These are phyloP conservation scores for Pleurotus salmoneostramineus DNA, from an alignment of 768 basidiomycete genomes.

Conservation along the genomic window DNA sequence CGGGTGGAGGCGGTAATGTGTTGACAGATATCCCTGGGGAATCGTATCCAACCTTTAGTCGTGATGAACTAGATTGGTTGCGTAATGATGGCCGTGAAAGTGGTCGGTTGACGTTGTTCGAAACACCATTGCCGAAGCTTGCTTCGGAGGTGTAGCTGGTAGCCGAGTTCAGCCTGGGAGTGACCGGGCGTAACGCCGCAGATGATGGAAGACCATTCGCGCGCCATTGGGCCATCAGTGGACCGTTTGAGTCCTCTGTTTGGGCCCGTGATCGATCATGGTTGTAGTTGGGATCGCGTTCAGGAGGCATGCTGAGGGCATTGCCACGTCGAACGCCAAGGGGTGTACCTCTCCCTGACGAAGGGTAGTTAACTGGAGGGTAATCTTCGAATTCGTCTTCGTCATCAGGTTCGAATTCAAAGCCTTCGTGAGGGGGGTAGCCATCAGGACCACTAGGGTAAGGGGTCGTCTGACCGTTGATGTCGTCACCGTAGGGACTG, in stretches of 20 bases:
- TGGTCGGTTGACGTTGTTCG: constrained; percentile 6
- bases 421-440: constrained; percentile 62
- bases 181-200: constrained; percentile 34
- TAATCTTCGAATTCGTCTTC: constrained; percentile 79
- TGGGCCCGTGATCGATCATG: constrained; percentile 61
- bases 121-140: constrained; percentile 29
- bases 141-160: constrained; percentile 45
- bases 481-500: constrained; percentile 28
- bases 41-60: constrained; percentile 52
- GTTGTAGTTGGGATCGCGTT: constrained; percentile 43
- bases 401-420: constrained; percentile 71
- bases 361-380: constrained; percentile 39
- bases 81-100: constrained; percentile 44
- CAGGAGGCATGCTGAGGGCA: constrained; percentile 55
- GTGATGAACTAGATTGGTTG: constrained; percentile 69
- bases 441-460: constrained; percentile 45
- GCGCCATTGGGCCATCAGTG: constrained; percentile 64
- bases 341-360: constrained; percentile 76
- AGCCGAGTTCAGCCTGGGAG: constrained; percentile 44
- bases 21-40: constrained; percentile 28
- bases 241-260: constrained; percentile 65
- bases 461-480: constrained; percentile 9
- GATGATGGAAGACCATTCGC: constrained; percentile 40
- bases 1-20: constrained; percentile 21
- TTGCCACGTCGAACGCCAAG: constrained; percentile 53